These are phyloP conservation scores for Termitomyces sp. DNA, from an alignment of 768 basidiomycete genomes.

Conservation along the genomic window DNA sequence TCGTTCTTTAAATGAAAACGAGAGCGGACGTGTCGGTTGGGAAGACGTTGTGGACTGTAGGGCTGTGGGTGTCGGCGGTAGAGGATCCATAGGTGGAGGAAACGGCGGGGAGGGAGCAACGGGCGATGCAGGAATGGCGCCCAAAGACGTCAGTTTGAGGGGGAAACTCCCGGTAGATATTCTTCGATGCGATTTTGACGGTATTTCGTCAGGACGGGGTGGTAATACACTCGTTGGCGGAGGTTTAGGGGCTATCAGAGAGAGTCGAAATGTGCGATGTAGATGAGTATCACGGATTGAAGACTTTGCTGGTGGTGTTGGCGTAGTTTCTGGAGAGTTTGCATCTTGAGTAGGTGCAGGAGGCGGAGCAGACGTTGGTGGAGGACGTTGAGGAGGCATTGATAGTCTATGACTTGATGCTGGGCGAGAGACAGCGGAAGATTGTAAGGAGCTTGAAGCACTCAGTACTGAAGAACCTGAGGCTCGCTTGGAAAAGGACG, in stretches of 20 bases:
- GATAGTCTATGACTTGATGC: constrained; percentile 50
- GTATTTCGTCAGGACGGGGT: constrained; percentile 59
- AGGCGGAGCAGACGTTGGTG: constrained; percentile 65
- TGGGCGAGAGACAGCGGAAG: constrained; percentile 22
- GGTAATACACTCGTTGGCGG: constrained; percentile 58
- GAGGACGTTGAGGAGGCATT: constrained; percentile 67
- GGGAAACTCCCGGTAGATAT: constrained; percentile 30
- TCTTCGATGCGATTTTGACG: constrained; percentile 23
- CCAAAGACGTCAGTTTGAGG: constrained; percentile 18
- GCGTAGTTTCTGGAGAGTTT: constrained; percentile 14
- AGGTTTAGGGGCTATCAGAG: constrained; percentile 56
- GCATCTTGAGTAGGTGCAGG: constrained; percentile 46
- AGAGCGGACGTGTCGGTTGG: constrained; percentile 33
- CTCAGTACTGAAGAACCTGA: constrained; percentile 47
- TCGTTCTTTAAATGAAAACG: constrained; percentile 53
- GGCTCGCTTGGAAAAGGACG: constrained; percentile 48
- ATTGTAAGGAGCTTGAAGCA: constrained; percentile 35
- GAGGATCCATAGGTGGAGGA: constrained; percentile 14
- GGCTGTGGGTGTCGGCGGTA: constrained; percentile 13
- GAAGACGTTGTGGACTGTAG: constrained; percentile 23
- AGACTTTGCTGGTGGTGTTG: constrained; percentile 21
- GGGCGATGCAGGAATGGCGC: constrained; percentile 42
- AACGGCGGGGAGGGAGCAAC: constrained; percentile 7
- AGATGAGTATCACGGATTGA: constrained; percentile 54
- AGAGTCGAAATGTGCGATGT: constrained; percentile 52